phyloP scores from a whole-genome alignment of 164 flowering plant species.

The Piper betle region DNA sequence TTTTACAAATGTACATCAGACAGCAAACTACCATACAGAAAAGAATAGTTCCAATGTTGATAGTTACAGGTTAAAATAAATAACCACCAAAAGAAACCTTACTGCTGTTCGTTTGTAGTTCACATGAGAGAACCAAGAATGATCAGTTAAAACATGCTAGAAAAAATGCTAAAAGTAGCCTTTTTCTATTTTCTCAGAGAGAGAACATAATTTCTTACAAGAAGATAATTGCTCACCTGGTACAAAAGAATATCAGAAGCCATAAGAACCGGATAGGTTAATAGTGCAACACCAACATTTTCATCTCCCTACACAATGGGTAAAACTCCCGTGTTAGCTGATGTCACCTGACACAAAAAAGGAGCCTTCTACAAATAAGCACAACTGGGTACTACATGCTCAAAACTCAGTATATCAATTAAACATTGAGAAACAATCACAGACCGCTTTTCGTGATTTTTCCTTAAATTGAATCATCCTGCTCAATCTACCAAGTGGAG shows the following conservation, averaged over 20 bases:
- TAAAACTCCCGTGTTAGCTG: background rate
- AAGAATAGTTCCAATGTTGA: no score
- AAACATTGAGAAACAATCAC: slow-evolving; percentile 16
- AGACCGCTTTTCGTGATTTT: slow-evolving; percentile 88
- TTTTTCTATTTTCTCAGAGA: background rate
- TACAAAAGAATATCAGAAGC: slow-evolving; percentile 93
- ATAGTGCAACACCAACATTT: slow-evolving; percentile 82
- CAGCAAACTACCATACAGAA: no score
- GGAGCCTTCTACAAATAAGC: background rate
- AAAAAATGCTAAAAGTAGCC: no score
- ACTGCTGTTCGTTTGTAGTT: no score
- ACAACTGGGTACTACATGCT: background rate
- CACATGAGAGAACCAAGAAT: no score
- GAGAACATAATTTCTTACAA: background rate
- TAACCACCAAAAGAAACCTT: no score
- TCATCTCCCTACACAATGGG: slow-evolving; percentile 69
- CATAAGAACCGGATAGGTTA: slow-evolving; percentile 94
- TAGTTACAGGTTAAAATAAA: no score
- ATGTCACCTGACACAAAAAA: slow-evolving; percentile 1
- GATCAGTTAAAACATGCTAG: no score
- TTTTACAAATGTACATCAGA: no score
- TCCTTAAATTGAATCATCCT: slow-evolving; percentile 97
- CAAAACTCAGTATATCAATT: background rate
- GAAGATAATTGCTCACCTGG: slow-evolving; percentile 36
- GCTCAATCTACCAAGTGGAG: slow-evolving; percentile 91